Conservation (phyloP, 2,329 filamentous ascomycete genomes). For the Trichothecium sympodiale region DNA sequence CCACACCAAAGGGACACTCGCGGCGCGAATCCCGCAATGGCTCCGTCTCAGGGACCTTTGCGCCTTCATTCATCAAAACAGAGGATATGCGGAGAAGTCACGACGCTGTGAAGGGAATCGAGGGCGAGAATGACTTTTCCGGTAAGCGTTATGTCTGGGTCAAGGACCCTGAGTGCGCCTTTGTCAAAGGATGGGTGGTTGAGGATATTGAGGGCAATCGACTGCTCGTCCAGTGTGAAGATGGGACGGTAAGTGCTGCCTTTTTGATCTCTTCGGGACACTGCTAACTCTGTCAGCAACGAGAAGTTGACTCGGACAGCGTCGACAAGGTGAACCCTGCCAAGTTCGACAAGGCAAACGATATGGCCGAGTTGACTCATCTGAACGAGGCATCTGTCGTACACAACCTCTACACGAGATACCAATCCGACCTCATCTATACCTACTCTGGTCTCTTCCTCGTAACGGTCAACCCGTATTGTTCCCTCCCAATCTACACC, state of each 20-base stretch:
- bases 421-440: conserved; percentile 93
- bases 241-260: conserved; percentile 63
- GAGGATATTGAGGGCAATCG: conserved; percentile 62
- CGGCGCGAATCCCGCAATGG: conserved; percentile 53
- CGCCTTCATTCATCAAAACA: conserved; percentile 87
- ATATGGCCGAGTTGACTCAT: conserved; percentile 98
- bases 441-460: conserved; percentile 96
- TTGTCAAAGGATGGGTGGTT: conserved; percentile 85
- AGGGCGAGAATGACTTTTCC: conserved; percentile 97
- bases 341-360: conserved; percentile 98
- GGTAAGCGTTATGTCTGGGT: conserved; percentile 98
- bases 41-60: conserved; percentile 68
- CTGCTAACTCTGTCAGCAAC: conserved; percentile 47
- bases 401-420: conserved; percentile 90
- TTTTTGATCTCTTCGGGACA: neutral
- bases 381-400: conserved; percentile 96
- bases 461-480: conserved; percentile 96
- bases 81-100: conserved; percentile 48
- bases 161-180: conserved; percentile 74
- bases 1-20: conserved; percentile 17
- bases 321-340: conserved; percentile 99
- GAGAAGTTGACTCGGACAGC: conserved; percentile 72
- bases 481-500: conserved; percentile 84
- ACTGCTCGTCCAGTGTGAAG: conserved; percentile 83
- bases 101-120: conserved; percentile 59